Conservation (phyloP, 2,329 filamentous ascomycete species). For the Fusarium sp. region DNA sequence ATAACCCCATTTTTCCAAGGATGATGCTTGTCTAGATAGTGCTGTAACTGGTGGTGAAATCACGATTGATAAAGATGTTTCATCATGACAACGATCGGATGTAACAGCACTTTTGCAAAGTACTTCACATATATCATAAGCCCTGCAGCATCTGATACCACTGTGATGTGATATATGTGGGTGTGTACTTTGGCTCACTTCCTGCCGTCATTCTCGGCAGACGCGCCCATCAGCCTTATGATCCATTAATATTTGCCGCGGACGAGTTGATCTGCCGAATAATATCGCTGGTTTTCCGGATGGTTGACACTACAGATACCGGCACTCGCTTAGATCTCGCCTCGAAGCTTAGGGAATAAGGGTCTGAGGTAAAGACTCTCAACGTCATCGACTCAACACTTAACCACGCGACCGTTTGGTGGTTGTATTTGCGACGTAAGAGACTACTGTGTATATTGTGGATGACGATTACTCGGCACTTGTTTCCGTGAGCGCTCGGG, state of each 20-base stretch:
- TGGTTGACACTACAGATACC: conserved; percentile 9
- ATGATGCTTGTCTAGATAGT: neutral
- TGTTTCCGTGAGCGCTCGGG: neutral
- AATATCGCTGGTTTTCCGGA: neutral
- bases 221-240: conserved; percentile 1
- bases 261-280: neutral
- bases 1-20: neutral
- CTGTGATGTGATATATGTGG: neutral
- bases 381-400: conserved; percentile 21
- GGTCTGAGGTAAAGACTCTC: neutral
- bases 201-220: conserved; percentile 4
- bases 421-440: neutral
- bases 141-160: neutral
- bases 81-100: neutral
- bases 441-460: fast-evolving
- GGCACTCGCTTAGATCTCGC: neutral
- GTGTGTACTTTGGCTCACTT: neutral
- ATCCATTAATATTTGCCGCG: neutral
- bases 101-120: neutral
- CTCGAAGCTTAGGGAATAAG: neutral
- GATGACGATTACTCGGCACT: conserved; percentile 28
- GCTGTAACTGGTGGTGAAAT: neutral
- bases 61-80: neutral
- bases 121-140: neutral
- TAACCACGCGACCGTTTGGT: neutral